phyloP scores from a whole-genome alignment of 2,329 filamentous ascomycete species.

The Pezicula carpinea region DNA sequence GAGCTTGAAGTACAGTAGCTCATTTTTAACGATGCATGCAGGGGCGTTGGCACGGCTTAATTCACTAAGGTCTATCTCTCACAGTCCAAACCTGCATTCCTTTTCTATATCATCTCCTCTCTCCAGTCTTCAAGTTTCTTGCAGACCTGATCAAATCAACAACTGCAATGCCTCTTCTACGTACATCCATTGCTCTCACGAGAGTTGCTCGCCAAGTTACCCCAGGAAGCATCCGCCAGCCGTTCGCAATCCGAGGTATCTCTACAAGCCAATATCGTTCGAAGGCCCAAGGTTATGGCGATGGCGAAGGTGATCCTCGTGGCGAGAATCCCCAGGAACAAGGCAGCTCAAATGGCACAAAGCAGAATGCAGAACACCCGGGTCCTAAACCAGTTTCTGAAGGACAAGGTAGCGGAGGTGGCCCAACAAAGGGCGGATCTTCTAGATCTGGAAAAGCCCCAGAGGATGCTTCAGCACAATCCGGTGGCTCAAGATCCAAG shows the following conservation, averaged over 20 bases:
- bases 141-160: conserved; percentile 11
- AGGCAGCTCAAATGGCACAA: conserved; percentile 25
- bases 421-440: conserved; percentile 30
- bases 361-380: conserved; percentile 37
- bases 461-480: conserved; percentile 32
- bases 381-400: conserved; percentile 36
- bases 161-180: conserved; percentile 17
- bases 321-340: conserved; percentile 34
- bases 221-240: conserved; percentile 7
- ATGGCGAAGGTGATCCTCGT: conserved; percentile 33
- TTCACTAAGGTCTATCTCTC: too few relatives aligned
- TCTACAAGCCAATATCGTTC: conserved; percentile 12
- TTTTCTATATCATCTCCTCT: too few relatives aligned
- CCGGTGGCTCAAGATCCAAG: conserved; percentile 35
- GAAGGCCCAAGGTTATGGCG: conserved; percentile 34
- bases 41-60: too few relatives aligned
- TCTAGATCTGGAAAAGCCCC: conserved; percentile 21
- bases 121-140: too few relatives aligned
- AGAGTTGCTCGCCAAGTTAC: conserved; percentile 10
- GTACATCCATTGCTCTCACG: conserved; percentile 8
- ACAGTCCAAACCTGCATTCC: too few relatives aligned
- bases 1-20: too few relatives aligned
- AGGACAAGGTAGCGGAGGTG: conserved; percentile 33
- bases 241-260: conserved; percentile 10
- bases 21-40: too few relatives aligned